These are phyloP conservation scores for Coemansia sp. DNA, from an alignment of 192 early-diverging fungal genomes.

Conservation along the genomic window DNA sequence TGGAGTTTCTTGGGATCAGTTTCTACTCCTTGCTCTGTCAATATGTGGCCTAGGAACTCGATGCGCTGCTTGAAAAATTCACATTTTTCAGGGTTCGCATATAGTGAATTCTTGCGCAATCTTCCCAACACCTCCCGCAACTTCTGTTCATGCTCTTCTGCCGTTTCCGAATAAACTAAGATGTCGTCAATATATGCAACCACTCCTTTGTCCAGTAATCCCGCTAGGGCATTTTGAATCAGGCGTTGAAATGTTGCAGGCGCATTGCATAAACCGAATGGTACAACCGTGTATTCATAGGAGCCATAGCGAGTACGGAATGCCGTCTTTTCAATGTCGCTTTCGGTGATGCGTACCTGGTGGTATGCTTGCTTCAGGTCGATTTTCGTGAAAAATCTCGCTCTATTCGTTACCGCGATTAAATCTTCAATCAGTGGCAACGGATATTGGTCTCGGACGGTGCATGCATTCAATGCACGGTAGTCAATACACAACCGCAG, in stretches of 20 bases:
- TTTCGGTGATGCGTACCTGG: constrained; percentile 36
- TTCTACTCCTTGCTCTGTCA: background rate
- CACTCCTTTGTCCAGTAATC: no score
- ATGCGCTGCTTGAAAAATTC: background rate
- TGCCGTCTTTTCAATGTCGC: constrained; percentile 46
- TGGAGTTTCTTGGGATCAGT: constrained; percentile 9
- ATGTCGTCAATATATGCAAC: no score
- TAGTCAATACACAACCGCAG: constrained; percentile 53
- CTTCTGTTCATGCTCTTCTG: constrained; percentile 10
- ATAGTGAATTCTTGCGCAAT: background rate
- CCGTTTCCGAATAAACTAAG: constrained; percentile 22
- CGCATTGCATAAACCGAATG: no score
- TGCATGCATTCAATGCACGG: constrained; percentile 53
- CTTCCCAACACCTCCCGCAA: constrained; percentile 14
- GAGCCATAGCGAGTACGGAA: constrained; percentile 41
- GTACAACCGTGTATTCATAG: constrained; percentile 60
- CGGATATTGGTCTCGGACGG: constrained; percentile 52
- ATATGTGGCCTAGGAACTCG: background rate
- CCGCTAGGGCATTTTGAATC: no score
- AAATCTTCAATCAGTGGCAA: constrained; percentile 55
- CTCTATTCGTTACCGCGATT: constrained; percentile 28
- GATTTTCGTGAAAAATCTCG: constrained; percentile 38
- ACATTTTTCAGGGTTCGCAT: background rate
- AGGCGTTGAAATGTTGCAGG: no score
- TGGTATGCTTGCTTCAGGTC: no score